phyloP scores from a whole-genome alignment of 768 basidiomycete species.

The Mycena leptocephala region DNA sequence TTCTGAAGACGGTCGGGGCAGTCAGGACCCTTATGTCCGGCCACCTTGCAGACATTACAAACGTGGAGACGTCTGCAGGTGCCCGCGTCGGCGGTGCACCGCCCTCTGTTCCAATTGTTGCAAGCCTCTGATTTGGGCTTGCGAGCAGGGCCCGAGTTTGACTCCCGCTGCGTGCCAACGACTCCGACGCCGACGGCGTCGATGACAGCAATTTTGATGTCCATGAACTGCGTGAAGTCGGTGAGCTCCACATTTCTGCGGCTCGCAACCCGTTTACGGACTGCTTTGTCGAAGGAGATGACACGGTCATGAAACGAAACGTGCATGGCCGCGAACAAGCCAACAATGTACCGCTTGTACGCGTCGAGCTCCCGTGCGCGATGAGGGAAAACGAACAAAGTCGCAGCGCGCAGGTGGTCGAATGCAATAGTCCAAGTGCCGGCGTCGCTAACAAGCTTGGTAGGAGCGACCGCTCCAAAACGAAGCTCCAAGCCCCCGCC shows the following conservation, averaged over 20 bases:
- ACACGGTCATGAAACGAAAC: slow-evolving; percentile 2
- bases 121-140: neutral
- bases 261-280: neutral
- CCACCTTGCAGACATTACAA: slow-evolving; percentile 4
- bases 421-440: slow-evolving; percentile 28
- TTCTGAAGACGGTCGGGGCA: slow-evolving; percentile 3
- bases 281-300: slow-evolving; percentile 28
- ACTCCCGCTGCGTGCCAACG: neutral
- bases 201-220: slow-evolving; percentile 22
- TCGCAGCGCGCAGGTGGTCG: neutral
- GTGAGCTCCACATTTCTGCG: slow-evolving; percentile 11
- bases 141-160: neutral
- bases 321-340: slow-evolving; percentile 9
- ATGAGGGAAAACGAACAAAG: slow-evolving; percentile 13
- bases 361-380: neutral
- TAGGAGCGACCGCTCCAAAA: slow-evolving; percentile 17
- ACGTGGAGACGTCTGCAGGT: slow-evolving; percentile 14
- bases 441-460: slow-evolving; percentile 1
- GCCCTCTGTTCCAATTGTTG: slow-evolving; percentile 27
- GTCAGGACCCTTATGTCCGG: slow-evolving; percentile 7
- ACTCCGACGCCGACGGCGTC: slow-evolving; percentile 4
- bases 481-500: slow-evolving; percentile 28
- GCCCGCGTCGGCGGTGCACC: neutral
- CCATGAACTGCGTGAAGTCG: slow-evolving; percentile 9
- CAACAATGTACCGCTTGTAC: slow-evolving; percentile 14